These are phyloP conservation scores for Strobilomyces confusus DNA, from an alignment of 768 basidiomycete species.

Conservation along the genomic window DNA sequence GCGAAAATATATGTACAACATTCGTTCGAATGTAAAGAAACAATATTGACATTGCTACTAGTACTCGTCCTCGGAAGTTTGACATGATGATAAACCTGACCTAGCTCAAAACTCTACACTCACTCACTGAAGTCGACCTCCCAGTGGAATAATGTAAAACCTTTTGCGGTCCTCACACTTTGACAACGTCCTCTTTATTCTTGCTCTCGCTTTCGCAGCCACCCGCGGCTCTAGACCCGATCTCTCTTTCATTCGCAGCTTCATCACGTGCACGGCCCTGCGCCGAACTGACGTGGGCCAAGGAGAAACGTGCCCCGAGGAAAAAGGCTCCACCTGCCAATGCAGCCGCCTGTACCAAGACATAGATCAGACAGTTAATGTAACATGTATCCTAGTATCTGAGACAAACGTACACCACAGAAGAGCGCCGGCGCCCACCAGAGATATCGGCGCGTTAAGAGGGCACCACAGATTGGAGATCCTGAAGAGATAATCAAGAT, in stretches of 20 bases:
- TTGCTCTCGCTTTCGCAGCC: background rate
- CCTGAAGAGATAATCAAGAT: slow-evolving; percentile 34
- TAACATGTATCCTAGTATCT: background rate
- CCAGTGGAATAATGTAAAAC: background rate
- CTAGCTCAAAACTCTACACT: too few species aligned
- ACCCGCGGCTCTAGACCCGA: background rate
- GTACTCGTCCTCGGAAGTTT: too few species aligned
- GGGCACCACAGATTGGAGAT: slow-evolving; percentile 53
- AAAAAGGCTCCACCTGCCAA: slow-evolving; percentile 7
- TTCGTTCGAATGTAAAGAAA: too few species aligned
- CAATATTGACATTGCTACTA: too few species aligned
- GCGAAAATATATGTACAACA: too few species aligned
- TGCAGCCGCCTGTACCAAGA: slow-evolving; percentile 5
- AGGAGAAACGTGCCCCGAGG: slow-evolving; percentile 11
- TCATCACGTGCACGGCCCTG: background rate
- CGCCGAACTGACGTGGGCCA: background rate
- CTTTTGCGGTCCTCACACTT: background rate
- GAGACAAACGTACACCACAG: slow-evolving; percentile 33
- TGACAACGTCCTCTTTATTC: background rate
- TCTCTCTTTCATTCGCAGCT: background rate
- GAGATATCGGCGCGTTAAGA: slow-evolving; percentile 44
- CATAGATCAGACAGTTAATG: background rate
- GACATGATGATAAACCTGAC: too few species aligned
- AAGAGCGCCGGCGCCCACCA: slow-evolving; percentile 61
- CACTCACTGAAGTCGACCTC: too few species aligned